Base-by-base conservation (phyloP, 257 asterid genomes). In the Verbena officinalis region DNA sequence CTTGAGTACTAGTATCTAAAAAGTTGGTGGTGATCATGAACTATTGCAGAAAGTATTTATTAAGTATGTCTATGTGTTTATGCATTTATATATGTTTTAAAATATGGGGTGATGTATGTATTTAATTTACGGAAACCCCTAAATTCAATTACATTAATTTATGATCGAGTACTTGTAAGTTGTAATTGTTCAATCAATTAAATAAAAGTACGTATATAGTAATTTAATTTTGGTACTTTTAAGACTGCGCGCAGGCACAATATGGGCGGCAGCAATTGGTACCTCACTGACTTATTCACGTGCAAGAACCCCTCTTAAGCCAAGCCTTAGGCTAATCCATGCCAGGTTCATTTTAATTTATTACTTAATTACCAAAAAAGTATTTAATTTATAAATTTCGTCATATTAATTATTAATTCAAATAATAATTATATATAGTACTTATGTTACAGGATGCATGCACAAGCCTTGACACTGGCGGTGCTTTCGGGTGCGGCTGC, bases 201-300 rank as follows among this genome's bases (percentile, higher is more conserved):
- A 30, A 3, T 30, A 30, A 30, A 2, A 30, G 36, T 2, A 38
- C n/a, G 20, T 34, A 8, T 20, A 44, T 1, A 8, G 3, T 14
- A 3, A 7, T n/a, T 55, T 8, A 1, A 4, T 5, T 19, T 7
- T 36, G 40, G 40, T 36, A n/a, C n/a, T n/a, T 5, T 36, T 36
- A 36, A 36, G 17, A 54, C n/a, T n/a, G n/a, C n/a, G n/a, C n/a
- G n/a, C 71, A 88, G 93, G 95, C 22, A 58, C 84, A 20, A 34
- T 89, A 4, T 89, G 96, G 96, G 95, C 87, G n/a, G 70, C 92
- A 3, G 84, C 88, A 33, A 67, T 89, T 55, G 95, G 87, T 40
- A 81, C 86, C 53, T 89, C 96, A 16, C 57, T 89, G 20, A 77
- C 81, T 68, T 72, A 80, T 34, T 84, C 90, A 14, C 70, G 74